Evolutionary conservation across 805 yeast species (phyloP), one percentile per base, ranked within the genome.

Genomic region (Groenewaldozyma salmanticensis): DNA sequence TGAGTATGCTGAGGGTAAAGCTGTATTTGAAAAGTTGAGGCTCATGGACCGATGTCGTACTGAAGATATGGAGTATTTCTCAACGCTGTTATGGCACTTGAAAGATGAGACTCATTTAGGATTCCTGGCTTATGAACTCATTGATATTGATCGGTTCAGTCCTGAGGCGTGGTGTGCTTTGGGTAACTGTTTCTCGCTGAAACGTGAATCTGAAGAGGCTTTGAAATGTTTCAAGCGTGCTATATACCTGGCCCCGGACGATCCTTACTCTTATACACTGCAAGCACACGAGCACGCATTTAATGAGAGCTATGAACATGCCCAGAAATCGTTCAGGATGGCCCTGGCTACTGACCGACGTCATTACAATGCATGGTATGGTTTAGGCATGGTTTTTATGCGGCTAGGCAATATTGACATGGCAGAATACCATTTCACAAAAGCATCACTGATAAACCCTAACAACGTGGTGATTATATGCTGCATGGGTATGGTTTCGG

Each of bases 291-390:
- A 92, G 60, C 77, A 75, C 54, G 75, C 85, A 27, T 72, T 90
- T 1, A 85, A 76, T 53, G 98, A 94, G 62, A 87, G 94, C 29
- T 84, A 81, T 62, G 96, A 87, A 56, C 74, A 78, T 55, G 96
- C 98, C 0, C 71, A 82, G 46, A 84, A 81, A 42, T 76, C 85
- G 46, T 92, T 87, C 69, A 63, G 95, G 29, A 68, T 70, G 47
- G 94, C 96, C 3, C 67, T 92, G 35, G 65, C 80, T 19, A 70
- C 79, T 33, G 95, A 90, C 53, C 71, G 79, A 36, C 69, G 87
- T 43, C 96, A 86, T 57, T 92, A 88, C 61, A 92, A 90, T 60
- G 96, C 97, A 0, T 77, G 88, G 54, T 92, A 92, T 55, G 98
- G 98, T 21, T 74, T 92, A 42, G 98, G 97, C 5, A 86, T 87